A percentile compares a stretch with the other conserved stretches of the same genome.
phyloP scores from a whole-genome alignment of 345 rosid genomes.

The Populus alba region DNA sequence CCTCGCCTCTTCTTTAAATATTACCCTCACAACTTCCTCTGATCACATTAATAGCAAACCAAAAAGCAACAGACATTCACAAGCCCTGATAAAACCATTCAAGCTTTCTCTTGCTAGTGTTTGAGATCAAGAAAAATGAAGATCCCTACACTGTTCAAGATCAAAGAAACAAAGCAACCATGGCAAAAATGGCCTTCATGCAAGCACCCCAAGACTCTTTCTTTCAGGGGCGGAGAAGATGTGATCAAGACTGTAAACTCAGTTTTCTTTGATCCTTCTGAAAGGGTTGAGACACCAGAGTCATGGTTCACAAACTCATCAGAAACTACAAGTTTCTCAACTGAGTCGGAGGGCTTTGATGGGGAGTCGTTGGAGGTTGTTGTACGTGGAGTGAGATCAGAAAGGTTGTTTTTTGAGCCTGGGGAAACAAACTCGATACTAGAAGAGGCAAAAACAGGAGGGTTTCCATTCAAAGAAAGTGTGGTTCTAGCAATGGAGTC shows the following conservation, averaged over 20 bases:
- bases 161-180: slow-evolving; percentile 20
- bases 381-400: slow-evolving; percentile 52
- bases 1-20: slow-evolving; percentile 32
- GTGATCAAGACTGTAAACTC: slow-evolving; percentile 79
- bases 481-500: slow-evolving; percentile 70
- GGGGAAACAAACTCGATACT: slow-evolving; percentile 68
- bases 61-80: too few species aligned
- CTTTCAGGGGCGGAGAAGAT: slow-evolving; percentile 50
- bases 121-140: slow-evolving; percentile 32
- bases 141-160: slow-evolving; percentile 43
- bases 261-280: slow-evolving; percentile 41
- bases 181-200: slow-evolving; percentile 54
- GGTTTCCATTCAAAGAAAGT: slow-evolving; percentile 49
- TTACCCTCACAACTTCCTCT: slow-evolving; percentile 19
- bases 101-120: neutral
- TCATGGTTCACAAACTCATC: slow-evolving; percentile 51
- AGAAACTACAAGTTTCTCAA: slow-evolving; percentile 34
- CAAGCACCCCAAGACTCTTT: slow-evolving; percentile 56
- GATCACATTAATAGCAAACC: slow-evolving; percentile 25
- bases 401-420: slow-evolving; percentile 67
- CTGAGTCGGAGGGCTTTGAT: slow-evolving; percentile 10
- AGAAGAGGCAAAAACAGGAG: slow-evolving; percentile 33
- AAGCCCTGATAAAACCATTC: neutral
- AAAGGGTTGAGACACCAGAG: slow-evolving; percentile 30
- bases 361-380: slow-evolving; percentile 46